These are phyloP conservation scores for Heliamphora exappendiculata DNA, from an alignment of 148 eudicot species.

Conservation along the genomic window DNA sequence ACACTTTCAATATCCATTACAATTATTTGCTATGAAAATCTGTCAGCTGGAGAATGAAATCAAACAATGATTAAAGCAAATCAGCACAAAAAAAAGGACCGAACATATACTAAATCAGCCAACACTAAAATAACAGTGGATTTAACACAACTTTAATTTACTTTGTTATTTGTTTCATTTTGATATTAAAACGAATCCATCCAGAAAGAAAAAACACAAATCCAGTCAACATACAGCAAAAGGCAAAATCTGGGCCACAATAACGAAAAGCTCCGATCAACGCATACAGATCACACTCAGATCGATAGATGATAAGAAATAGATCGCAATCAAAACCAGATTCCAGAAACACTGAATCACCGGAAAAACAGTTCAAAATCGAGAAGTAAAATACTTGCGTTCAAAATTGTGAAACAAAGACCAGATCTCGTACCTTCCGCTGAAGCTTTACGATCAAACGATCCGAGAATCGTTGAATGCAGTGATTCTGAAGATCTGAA, in stretches of 20 bases:
- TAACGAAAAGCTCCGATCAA: background rate
- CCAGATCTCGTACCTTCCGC: background rate
- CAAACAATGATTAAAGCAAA: no score
- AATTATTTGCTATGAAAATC: background rate
- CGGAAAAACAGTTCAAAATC: background rate
- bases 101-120: no score
- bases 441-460: background rate
- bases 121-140: no score
- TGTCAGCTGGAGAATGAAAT: no score
- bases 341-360: background rate
- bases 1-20: background rate
- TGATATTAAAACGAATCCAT: no score
- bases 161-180: no score
- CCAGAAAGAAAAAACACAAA: no score
- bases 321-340: no score
- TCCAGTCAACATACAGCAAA: no score
- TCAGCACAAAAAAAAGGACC: background rate
- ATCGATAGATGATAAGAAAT: background rate
- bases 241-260: no score
- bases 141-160: no score
- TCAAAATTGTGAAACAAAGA: background rate
- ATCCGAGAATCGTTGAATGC: background rate
- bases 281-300: background rate
- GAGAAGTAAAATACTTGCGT: background rate
- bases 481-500: background rate